Evolutionary conservation across 2,329 filamentous ascomycete species (phyloP).

Genomic region (Talaromyces sp.): DNA sequence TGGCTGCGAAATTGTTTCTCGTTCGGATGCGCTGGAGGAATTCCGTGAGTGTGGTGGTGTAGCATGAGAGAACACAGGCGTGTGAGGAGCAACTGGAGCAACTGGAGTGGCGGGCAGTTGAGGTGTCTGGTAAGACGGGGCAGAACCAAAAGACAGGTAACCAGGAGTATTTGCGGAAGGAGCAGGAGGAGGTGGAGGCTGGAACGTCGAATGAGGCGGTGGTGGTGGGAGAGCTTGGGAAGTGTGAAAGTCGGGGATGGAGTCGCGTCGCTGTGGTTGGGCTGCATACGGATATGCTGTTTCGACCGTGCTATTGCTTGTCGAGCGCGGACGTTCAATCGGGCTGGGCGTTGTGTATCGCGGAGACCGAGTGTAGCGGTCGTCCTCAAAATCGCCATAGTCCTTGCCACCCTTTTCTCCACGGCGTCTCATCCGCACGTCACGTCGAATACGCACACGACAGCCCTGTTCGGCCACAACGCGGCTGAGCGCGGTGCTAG

Average conservation of each 20-base stretch:
- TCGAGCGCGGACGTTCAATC: conserved; percentile 53
- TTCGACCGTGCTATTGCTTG: conserved; percentile 51
- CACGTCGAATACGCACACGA: conserved; percentile 88
- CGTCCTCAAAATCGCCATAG: conserved; percentile 61
- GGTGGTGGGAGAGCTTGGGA: conserved; percentile 17
- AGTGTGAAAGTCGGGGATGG: conserved; percentile 20
- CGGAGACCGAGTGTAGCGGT: conserved; percentile 38
- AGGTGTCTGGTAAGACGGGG: conserved; percentile 39
- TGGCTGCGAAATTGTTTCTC: conserved; percentile 20
- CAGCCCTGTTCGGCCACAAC: conserved; percentile 95
- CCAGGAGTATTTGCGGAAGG: conserved; percentile 24
- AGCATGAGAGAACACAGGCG: conserved; percentile 22
- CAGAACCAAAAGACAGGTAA: conserved; percentile 37
- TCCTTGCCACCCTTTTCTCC: conserved; percentile 64
- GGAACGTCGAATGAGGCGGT: conserved; percentile 19
- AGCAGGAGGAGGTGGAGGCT: conserved; percentile 31
- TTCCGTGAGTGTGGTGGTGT: conserved; percentile 29
- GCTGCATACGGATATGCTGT: conserved; percentile 36
- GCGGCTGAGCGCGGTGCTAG: conserved; percentile 83
- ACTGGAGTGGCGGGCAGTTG: conserved; percentile 6
- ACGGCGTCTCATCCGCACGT: conserved; percentile 84
- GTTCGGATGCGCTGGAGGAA: conserved; percentile 26
- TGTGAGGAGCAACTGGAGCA: conserved; percentile 11
- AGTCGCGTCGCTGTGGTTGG: conserved; percentile 44
- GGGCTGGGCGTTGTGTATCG: conserved; percentile 48